Base-by-base conservation (phyloP, 2,329 filamentous ascomycete genomes). In the Orbilia blumenaviensis region DNA sequence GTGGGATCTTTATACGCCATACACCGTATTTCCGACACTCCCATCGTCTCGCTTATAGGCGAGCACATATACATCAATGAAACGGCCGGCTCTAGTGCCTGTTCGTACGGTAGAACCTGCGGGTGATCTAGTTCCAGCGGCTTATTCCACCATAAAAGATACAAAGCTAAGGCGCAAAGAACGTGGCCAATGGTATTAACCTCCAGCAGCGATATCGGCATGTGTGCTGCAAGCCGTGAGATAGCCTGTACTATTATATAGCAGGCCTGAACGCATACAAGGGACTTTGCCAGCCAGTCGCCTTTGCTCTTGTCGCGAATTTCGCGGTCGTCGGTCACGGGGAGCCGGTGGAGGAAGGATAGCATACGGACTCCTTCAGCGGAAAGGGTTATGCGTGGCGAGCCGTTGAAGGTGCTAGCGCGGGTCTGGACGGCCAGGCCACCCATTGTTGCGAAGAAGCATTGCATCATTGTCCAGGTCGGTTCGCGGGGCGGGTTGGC, bases 271-370 rank as follows among this genome's bases (percentile, higher is more conserved):
- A 81, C 32, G 50, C 78, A 78, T 5, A 81, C 80, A 2, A 81
- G 38, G 10, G 69, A 54, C 67, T 81, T 81, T 2, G 80, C 78
- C 0, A 81, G 73, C 25, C 77, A 62, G 56, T 80, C 78, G 7
- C 78, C 78, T 56, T 81, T 81, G 69, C 78, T 81, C 48, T 81
- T 81, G 34, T 81, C 80, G 3, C 75, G 61, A 12, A 81, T 80
- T 12, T 76, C 62, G 25, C 76, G 68, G 14, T 77, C 61, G n/a
- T 58, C 25, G 62, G 79, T 79, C 21, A 74, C 38, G 3, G 78
- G 78, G 34, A 80, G 72, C 25, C 66, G 29, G 5, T 56, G 27
- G 18, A 74, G 69, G 18, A 74, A 66, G 10, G 69, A 66, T 10
- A 74, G 69, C 14, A 74, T 54, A 2, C 61, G 61, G 3, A 74